Conservation (phyloP, 2,329 filamentous ascomycete species). For the Penicillium sclerotigenum region DNA sequence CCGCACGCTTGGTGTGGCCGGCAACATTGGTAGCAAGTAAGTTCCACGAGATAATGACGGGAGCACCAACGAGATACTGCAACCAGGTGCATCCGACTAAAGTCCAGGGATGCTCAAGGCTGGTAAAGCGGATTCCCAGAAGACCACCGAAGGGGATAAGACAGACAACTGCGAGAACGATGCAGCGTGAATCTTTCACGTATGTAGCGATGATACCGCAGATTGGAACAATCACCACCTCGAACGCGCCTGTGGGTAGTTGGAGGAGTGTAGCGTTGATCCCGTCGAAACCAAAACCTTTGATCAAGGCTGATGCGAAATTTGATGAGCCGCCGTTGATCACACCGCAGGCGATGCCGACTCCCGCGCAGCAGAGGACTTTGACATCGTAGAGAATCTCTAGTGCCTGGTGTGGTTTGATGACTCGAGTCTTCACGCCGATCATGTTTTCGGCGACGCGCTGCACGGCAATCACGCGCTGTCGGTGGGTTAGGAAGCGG, state of each 20-base stretch:
- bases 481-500: slow-evolving; percentile 39
- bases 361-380: slow-evolving; percentile 39
- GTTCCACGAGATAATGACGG: slow-evolving; percentile 53
- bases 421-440: slow-evolving; percentile 38
- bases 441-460: slow-evolving; percentile 44
- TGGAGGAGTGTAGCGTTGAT: slow-evolving; percentile 35
- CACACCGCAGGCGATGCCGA: slow-evolving; percentile 46
- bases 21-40: slow-evolving; percentile 48
- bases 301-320: slow-evolving; percentile 48
- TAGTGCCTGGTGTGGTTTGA: slow-evolving; percentile 36
- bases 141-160: slow-evolving; percentile 45
- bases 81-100: slow-evolving; percentile 55
- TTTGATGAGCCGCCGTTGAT: slow-evolving; percentile 52
- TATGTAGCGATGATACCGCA: slow-evolving; percentile 46
- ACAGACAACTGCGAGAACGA: slow-evolving; percentile 30
- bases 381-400: slow-evolving; percentile 43
- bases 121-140: slow-evolving; percentile 50
- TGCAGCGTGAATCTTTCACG: slow-evolving; percentile 41
- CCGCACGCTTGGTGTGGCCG: slow-evolving; percentile 52
- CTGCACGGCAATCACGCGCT: slow-evolving; percentile 42
- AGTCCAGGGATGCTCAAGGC: slow-evolving; percentile 46
- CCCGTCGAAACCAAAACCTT: slow-evolving; percentile 41
- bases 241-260: slow-evolving; percentile 35
- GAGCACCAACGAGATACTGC: slow-evolving; percentile 50
- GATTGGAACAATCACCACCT: slow-evolving; percentile 28